Percentiles rank a stretch among this genome's conserved stretches.
Conservation (phyloP, 176 grass and related monocot genomes). For the Coix lacrymajobi region DNA sequence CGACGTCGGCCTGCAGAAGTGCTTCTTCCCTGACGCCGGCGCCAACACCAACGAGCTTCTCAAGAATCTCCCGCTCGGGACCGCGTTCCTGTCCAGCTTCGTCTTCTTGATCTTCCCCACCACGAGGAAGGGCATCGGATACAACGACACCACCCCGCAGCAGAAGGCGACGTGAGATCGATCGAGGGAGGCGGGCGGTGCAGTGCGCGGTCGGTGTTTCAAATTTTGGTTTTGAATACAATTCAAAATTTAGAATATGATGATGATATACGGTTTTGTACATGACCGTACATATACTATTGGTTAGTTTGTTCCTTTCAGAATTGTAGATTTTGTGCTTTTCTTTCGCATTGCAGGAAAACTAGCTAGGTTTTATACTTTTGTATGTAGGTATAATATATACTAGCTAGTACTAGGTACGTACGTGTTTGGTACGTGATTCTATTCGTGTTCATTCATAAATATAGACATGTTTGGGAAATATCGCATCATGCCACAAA, state of each 20-base stretch:
- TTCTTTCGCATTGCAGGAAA: background rate
- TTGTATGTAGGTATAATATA: background rate
- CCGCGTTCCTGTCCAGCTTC: constrained; percentile 23
- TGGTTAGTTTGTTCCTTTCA: background rate
- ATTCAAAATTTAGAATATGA: background rate
- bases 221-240: background rate
- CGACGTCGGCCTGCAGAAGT: constrained; percentile 15
- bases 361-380: background rate
- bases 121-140: constrained; percentile 23
- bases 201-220: background rate
- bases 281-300: background rate
- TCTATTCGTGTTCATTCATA: background rate
- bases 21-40: background rate
- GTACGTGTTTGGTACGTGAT: background rate
- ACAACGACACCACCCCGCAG: background rate
- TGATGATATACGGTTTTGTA: background rate
- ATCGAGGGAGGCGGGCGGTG: no score
- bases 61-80: constrained; percentile 24
- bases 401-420: no score
- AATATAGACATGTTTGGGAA: background rate
- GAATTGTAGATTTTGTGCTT: background rate
- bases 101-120: constrained; percentile 39
- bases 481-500: background rate
- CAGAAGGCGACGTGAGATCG: background rate
- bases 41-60: background rate